These are phyloP conservation scores for Fragaria vesca DNA, from an alignment of 306 rosid genomes.

Conservation along the genomic window DNA sequence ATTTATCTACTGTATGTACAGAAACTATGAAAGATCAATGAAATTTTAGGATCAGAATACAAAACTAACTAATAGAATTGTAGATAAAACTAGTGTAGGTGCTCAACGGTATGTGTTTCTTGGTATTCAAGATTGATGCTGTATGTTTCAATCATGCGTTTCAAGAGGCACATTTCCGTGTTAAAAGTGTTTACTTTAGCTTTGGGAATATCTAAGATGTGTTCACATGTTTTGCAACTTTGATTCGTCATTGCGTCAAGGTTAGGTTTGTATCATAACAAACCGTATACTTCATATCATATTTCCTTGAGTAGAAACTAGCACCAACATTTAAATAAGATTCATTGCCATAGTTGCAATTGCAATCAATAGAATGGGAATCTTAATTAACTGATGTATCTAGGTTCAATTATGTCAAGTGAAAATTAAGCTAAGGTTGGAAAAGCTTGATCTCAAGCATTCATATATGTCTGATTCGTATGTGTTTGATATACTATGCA, in stretches of 20 bases:
- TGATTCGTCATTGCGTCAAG: neutral
- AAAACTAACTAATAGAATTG: neutral
- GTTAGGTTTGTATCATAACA: neutral
- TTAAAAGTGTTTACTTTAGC: neutral
- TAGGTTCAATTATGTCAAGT: neutral
- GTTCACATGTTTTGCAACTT: neutral
- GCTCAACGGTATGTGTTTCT: neutral
- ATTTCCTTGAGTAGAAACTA: neutral
- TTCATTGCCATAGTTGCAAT: neutral
- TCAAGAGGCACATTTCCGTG: neutral
- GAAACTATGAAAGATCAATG: neutral
- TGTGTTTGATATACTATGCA: slow-evolving; percentile 25
- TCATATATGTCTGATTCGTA: neutral
- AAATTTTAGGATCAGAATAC: neutral
- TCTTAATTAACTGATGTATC: neutral
- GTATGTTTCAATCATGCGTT: neutral
- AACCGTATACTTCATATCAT: neutral
- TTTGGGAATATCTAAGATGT: neutral
- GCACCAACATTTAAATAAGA: too few relatives aligned
- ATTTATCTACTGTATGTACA: neutral
- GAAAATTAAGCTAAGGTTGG: neutral
- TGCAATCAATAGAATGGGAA: neutral
- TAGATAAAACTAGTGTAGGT: neutral
- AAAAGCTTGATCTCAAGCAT: neutral
- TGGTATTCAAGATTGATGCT: neutral